These are phyloP conservation scores for Rhodotorula toruloides DNA, from an alignment of 768 basidiomycete species.

Conservation along the genomic window DNA sequence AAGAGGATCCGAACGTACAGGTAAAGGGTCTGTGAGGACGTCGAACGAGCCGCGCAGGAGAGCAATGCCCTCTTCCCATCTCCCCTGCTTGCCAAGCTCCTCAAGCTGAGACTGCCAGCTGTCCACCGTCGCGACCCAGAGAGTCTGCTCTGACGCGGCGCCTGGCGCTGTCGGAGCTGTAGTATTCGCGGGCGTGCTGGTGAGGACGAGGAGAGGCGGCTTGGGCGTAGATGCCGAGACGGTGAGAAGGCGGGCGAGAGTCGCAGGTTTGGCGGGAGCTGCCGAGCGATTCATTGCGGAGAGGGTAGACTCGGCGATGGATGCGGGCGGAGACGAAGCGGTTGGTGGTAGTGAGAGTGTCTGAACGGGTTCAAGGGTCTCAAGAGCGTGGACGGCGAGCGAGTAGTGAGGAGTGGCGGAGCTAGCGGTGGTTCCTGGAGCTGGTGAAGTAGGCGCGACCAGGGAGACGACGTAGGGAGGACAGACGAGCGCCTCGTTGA, in stretches of 20 bases:
- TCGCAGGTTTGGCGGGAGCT: slow-evolving; percentile 46
- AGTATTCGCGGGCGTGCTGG: slow-evolving; percentile 49
- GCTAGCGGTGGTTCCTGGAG: neutral
- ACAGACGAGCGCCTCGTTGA: slow-evolving; percentile 61
- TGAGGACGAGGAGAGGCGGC: slow-evolving; percentile 58
- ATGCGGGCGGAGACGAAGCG: slow-evolving; percentile 49
- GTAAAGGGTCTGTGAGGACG: neutral
- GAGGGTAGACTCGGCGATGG: slow-evolving; percentile 26
- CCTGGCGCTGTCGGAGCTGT: neutral
- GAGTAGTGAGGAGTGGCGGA: neutral
- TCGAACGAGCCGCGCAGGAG: slow-evolving; percentile 11
- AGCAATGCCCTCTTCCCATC: slow-evolving; percentile 62
- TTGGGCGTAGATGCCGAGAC: slow-evolving; percentile 50
- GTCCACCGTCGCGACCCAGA: slow-evolving; percentile 77
- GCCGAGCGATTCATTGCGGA: slow-evolving; percentile 40
- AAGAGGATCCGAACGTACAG: neutral
- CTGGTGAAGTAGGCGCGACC: slow-evolving; percentile 11
- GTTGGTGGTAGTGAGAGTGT: slow-evolving; percentile 58
- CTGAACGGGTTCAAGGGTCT: slow-evolving; percentile 48
- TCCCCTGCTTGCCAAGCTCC: slow-evolving; percentile 49
- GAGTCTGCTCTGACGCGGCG: slow-evolving; percentile 45
- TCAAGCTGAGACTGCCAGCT: slow-evolving; percentile 28
- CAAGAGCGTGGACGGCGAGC: slow-evolving; percentile 18
- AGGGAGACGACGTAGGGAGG: slow-evolving; percentile 41
- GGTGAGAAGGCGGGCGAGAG: slow-evolving; percentile 61